Conservation (phyloP, 495 filamentous ascomycete species). For the Aspergillus funiculosus region DNA sequence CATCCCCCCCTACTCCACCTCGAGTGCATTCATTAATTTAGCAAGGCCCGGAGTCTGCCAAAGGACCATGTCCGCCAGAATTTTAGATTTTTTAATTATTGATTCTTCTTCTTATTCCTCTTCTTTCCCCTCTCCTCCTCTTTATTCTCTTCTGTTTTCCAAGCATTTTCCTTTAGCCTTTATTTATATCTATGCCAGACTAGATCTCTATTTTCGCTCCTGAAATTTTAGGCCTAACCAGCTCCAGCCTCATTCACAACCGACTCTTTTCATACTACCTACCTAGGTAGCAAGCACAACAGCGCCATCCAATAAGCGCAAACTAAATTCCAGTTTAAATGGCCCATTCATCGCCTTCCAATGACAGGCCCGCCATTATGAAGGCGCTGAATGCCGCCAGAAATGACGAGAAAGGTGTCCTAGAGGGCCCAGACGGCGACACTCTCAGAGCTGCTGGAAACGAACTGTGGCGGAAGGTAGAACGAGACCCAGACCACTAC, state of each 20-base stretch:
- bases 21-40: slow-evolving; percentile 20
- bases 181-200: too few relatives aligned
- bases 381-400: slow-evolving; percentile 62
- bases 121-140: slow-evolving; percentile 4
- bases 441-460: slow-evolving; percentile 53
- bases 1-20: slow-evolving; percentile 19
- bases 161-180: too few relatives aligned
- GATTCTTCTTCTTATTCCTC: slow-evolving; percentile 1
- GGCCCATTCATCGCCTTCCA: slow-evolving; percentile 23
- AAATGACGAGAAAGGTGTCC: slow-evolving; percentile 52
- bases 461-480: slow-evolving; percentile 57
- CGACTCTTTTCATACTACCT: neutral
- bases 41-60: slow-evolving; percentile 19
- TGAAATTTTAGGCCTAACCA: neutral
- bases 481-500: slow-evolving; percentile 54
- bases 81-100: slow-evolving; percentile 10
- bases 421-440: slow-evolving; percentile 45
- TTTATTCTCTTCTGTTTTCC: slow-evolving; percentile 3
- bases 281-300: neutral
- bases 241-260: neutral
- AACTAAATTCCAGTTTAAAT: slow-evolving; percentile 13
- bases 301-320: neutral
- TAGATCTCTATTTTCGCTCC: neutral
- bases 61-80: slow-evolving; percentile 14
- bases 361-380: slow-evolving; percentile 24